Percentiles rank a stretch among this genome's conserved stretches.
Conservation (phyloP, 2,329 filamentous ascomycete genomes). For the Trichoderma pleuroti region DNA sequence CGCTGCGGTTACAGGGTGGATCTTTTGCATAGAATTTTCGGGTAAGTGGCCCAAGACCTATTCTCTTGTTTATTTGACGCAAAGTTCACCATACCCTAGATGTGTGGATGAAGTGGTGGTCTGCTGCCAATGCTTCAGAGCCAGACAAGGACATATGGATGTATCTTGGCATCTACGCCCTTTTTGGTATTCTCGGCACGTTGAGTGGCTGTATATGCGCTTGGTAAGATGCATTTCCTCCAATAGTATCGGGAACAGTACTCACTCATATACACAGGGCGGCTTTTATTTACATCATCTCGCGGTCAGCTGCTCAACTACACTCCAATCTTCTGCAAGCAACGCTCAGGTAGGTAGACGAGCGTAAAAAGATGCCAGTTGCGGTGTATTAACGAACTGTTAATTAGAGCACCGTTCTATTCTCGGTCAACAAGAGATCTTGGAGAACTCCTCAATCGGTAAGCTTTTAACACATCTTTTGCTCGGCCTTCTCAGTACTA, state of each 20-base stretch:
- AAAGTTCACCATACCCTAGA: not conserved
- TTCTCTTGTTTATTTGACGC: not conserved
- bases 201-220: not conserved
- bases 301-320: not conserved
- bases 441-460: slow-evolving; percentile 15
- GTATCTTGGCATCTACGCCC: slow-evolving; percentile 10
- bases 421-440: slow-evolving; percentile 1
- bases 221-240: not conserved
- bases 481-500: not conserved
- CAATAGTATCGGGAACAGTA: not conserved
- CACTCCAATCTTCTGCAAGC: not conserved
- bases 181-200: slow-evolving; percentile 1
- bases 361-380: too few relatives aligned
- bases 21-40: slow-evolving; percentile 16
- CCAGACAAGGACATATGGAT: slow-evolving; percentile 11
- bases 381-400: not conserved
- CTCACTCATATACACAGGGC: not conserved
- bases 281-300: slow-evolving; percentile 11
- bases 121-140: slow-evolving; percentile 11
- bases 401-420: slow-evolving; percentile 10
- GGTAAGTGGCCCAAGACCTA: not conserved
- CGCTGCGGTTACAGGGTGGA: not conserved
- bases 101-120: slow-evolving; percentile 20
- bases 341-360: slow-evolving; percentile 1
- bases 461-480: not conserved